Evolutionary conservation across 495 filamentous ascomycete genomes (phyloP), one percentile per base, ranked within the genome.

Genomic region (Pseudevernia furfuracea): DNA sequence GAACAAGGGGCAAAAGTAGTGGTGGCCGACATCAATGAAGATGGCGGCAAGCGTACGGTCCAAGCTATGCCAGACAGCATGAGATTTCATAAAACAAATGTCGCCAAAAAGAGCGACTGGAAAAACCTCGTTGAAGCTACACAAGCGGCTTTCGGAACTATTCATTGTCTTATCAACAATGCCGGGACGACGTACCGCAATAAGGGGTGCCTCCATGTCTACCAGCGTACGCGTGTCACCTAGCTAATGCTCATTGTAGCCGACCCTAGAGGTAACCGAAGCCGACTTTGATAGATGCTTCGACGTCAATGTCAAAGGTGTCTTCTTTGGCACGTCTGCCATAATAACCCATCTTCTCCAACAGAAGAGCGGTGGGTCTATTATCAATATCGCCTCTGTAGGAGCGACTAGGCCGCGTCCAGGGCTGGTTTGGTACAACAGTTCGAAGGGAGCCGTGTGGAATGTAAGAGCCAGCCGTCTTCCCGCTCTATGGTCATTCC

Each of bases 371-470:
- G 82, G 84, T 9, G 85, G 85, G 0, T 79, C 74, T 11, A 81
- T 89, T 61, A 85, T 89, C 65, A 87, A 89, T 71, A 84, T 88
- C 44, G 84, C 85, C 2, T 85, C 81, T 10, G 86, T 86, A 37
- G 86, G 85, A 7, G 83, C 83, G 12, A 80, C 78, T 30, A 77
- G 86, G 60, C 86, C 86, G 4, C 77, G 86, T n/a, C 84, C 85
- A 8, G 83, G 84, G 4, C 74, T 89, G 62, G 85, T 87, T 15
- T 88, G 85, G 85, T 89, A 89, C 68, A 89, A 88, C 69, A 82
- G 84, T 4, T 83, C 81, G 41, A 89, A 89, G 71, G 85, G 81
- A 4, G 85, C 86, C 32, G 83, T 87, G 7, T 79, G 80, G 43
- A 88, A 86, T 70, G 86, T 84, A 70, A 25, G 58, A 28, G 49